These are phyloP conservation scores for Coelastrella sp. DNA, from an alignment of 139 green algal genomes.

Conservation along the genomic window DNA sequence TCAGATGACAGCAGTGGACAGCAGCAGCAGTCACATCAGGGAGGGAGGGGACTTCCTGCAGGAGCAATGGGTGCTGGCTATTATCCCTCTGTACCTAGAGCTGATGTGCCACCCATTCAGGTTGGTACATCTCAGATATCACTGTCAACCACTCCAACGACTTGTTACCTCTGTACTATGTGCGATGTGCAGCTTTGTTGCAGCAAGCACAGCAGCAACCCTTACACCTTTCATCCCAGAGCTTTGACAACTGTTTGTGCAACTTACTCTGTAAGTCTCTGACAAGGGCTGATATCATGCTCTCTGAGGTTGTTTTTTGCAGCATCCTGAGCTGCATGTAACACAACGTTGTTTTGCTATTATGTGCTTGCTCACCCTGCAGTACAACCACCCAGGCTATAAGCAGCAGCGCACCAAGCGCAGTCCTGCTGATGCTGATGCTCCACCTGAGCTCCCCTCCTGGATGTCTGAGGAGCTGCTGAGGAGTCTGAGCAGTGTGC, in stretches of 20 bases:
- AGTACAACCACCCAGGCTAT: neutral
- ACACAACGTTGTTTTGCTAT: too few relatives aligned
- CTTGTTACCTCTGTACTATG: too few relatives aligned
- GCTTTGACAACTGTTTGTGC: too few relatives aligned
- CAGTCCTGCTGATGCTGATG: neutral
- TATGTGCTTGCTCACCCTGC: too few relatives aligned
- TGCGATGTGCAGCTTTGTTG: too few relatives aligned
- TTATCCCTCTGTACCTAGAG: conserved; percentile 21
- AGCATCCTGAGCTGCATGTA: neutral
- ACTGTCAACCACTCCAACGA: too few relatives aligned
- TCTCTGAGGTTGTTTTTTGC: too few relatives aligned
- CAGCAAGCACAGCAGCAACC: too few relatives aligned
- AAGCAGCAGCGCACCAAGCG: neutral
- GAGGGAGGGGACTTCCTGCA: neutral
- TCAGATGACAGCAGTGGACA: conserved; percentile 1
- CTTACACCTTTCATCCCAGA: too few relatives aligned
- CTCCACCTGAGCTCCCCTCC: neutral
- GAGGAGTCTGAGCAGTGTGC: conserved; percentile 48
- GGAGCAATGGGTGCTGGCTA: neutral
- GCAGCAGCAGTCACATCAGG: neutral
- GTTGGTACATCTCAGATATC: neutral
- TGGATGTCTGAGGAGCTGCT: conserved; percentile 50
- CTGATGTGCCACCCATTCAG: conserved; percentile 13
- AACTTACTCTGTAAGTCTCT: too few relatives aligned
- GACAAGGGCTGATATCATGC: too few relatives aligned